Conservation (phyloP, 83 land plant genomes). For the Picea engelmannii region DNA sequence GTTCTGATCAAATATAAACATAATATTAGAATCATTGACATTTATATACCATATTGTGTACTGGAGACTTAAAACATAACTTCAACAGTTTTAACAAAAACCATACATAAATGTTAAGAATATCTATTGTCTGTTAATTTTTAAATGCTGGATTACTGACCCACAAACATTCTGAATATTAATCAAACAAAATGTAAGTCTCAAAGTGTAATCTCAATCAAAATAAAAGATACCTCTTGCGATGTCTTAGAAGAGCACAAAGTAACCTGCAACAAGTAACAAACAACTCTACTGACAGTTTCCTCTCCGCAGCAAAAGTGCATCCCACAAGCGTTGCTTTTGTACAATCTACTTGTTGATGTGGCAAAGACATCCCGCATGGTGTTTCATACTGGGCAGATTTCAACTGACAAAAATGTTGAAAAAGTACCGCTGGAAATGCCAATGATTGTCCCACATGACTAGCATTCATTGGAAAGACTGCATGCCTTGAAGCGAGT, state of each 20-base stretch:
- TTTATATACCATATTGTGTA: neutral
- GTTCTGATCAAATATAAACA: too few relatives aligned
- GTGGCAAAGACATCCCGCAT: neutral
- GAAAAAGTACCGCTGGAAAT: slow-evolving; percentile 49
- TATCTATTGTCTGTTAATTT: neutral
- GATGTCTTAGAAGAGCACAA: slow-evolving; percentile 51
- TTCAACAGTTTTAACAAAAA: neutral
- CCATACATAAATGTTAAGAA: neutral
- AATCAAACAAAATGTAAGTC: neutral
- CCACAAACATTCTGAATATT: neutral
- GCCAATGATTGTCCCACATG: slow-evolving; percentile 50
- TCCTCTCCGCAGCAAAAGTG: slow-evolving; percentile 16
- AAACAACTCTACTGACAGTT: slow-evolving; percentile 45
- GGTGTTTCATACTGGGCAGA: neutral
- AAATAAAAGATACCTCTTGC: slow-evolving; percentile 36
- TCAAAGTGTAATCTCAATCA: neutral
- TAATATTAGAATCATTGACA: too few relatives aligned
- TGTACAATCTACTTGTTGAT: slow-evolving; percentile 3
- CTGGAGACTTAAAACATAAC: neutral
- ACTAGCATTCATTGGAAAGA: slow-evolving; percentile 38
- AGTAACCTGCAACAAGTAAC: slow-evolving; percentile 57
- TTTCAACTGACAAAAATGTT: slow-evolving; percentile 31
- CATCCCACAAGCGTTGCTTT: neutral
- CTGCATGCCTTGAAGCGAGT: slow-evolving; percentile 38
- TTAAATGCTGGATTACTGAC: neutral